Evolutionary conservation across 1,284 basidiomycete genomes (phyloP).

Genomic region (Cystobasidiaceae sp.): DNA sequence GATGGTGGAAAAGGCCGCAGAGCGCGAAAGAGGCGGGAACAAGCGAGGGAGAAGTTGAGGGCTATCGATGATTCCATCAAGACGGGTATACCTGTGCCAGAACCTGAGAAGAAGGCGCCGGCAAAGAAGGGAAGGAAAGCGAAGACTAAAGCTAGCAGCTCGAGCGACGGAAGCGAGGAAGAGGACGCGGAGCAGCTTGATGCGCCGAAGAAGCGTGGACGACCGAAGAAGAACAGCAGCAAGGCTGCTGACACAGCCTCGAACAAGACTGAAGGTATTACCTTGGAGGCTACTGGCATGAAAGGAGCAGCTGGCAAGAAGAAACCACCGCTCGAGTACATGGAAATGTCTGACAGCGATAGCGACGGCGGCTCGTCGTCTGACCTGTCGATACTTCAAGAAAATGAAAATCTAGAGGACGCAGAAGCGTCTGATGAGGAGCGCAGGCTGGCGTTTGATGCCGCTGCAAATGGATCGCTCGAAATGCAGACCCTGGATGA

Average conservation of each 20-base stretch:
- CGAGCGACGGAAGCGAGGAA: too few species aligned
- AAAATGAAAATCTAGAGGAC: background rate
- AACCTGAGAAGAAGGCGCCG: background rate
- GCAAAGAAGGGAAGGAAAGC: background rate
- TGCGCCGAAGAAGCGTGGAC: constrained; percentile 1
- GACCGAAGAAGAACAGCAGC: background rate
- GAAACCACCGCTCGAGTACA: too few species aligned
- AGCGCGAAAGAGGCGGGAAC: background rate
- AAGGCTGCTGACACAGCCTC: background rate
- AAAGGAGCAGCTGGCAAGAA: too few species aligned
- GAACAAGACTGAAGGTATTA: too few species aligned
- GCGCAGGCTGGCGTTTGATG: background rate
- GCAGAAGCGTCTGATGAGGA: constrained; percentile 16
- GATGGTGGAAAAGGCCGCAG: background rate
- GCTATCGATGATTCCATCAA: background rate
- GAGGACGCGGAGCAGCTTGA: background rate
- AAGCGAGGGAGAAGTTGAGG: background rate
- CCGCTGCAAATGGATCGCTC: constrained; percentile 19
- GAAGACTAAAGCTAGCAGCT: too few species aligned
- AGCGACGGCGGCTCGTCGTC: too few species aligned
- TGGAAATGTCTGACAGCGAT: too few species aligned
- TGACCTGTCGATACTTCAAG: constrained; percentile 12
- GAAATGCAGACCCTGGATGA: constrained; percentile 13
- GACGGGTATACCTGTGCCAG: too few species aligned
- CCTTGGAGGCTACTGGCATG: too few species aligned